Conservation (phyloP, 805 yeast species). For the Isabelozyma rhagii region DNA sequence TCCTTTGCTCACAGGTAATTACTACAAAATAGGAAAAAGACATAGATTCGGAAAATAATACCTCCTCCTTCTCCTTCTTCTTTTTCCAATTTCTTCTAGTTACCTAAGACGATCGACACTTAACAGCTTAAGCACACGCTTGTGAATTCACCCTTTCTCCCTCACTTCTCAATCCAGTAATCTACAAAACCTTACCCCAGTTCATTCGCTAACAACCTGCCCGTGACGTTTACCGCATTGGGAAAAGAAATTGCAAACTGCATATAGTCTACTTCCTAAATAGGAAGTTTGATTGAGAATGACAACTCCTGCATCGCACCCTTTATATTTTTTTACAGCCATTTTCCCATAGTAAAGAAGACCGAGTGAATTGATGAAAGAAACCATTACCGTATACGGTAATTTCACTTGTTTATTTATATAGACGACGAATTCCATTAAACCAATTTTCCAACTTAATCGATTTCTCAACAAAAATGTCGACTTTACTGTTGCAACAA, state of each 20-base stretch:
- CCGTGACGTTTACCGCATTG: neutral
- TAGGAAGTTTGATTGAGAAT: slow-evolving; percentile 5
- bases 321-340: neutral
- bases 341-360: neutral
- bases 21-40: too few species aligned
- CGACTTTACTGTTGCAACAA: slow-evolving; percentile 3
- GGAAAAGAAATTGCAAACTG: neutral
- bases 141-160: too few species aligned
- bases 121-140: too few species aligned
- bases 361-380: too few species aligned
- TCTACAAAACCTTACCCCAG: too few species aligned
- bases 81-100: too few species aligned
- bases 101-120: too few species aligned
- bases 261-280: slow-evolving; percentile 4
- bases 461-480: slow-evolving; percentile 1
- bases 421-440: neutral
- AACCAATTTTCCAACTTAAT: neutral
- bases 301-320: neutral
- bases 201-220: neutral
- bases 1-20: too few species aligned
- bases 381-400: neutral
- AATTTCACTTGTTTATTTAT: neutral
- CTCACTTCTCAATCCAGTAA: too few species aligned
- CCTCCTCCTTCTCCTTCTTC: too few species aligned
- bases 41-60: too few species aligned